These are phyloP conservation scores for Tephrocybe rancida DNA, from an alignment of 768 basidiomycete genomes.

Conservation along the genomic window DNA sequence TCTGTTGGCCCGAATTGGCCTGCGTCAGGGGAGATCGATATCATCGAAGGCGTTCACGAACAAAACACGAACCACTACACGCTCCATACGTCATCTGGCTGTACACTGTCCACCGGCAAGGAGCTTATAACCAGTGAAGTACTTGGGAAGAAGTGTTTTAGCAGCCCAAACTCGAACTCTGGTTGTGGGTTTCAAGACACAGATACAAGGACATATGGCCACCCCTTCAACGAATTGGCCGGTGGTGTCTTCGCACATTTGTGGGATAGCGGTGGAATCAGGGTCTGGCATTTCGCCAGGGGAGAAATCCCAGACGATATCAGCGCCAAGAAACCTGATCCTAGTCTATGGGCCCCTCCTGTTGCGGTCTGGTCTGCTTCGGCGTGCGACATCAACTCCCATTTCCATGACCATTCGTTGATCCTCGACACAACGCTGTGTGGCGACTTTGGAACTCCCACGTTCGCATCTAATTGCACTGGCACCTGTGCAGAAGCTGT, in stretches of 20 bases:
- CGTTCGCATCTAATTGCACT: conserved; percentile 40
- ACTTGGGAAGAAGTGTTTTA: conserved; percentile 38
- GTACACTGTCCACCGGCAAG: conserved; percentile 32
- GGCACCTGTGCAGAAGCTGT: conserved; percentile 51
- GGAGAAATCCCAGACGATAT: conserved; percentile 56
- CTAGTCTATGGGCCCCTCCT: conserved; percentile 53
- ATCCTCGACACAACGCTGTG: conserved; percentile 51
- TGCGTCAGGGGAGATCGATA: conserved; percentile 63
- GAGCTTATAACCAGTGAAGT: conserved; percentile 24
- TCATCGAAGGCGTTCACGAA: conserved; percentile 72
- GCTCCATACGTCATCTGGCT: conserved; percentile 57
- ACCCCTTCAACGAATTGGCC: conserved; percentile 42
- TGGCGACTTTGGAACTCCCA: conserved; percentile 45
- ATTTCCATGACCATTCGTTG: conserved; percentile 56
- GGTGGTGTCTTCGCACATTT: conserved; percentile 61
- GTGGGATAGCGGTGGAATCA: conserved; percentile 57
- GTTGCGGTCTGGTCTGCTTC: conserved; percentile 51
- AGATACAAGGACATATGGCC: conserved; percentile 39
- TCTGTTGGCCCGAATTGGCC: conserved; percentile 58
- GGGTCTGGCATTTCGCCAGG: conserved; percentile 58
- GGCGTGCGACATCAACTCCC: conserved; percentile 47
- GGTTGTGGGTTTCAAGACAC: conserved; percentile 54
- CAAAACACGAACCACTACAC: conserved; percentile 63
- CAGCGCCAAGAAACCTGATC: conserved; percentile 42
- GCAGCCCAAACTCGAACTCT: conserved; percentile 37